Evolutionary conservation across 176 grass and related monocot genomes (phyloP).

Genomic region (Secale cereale): DNA sequence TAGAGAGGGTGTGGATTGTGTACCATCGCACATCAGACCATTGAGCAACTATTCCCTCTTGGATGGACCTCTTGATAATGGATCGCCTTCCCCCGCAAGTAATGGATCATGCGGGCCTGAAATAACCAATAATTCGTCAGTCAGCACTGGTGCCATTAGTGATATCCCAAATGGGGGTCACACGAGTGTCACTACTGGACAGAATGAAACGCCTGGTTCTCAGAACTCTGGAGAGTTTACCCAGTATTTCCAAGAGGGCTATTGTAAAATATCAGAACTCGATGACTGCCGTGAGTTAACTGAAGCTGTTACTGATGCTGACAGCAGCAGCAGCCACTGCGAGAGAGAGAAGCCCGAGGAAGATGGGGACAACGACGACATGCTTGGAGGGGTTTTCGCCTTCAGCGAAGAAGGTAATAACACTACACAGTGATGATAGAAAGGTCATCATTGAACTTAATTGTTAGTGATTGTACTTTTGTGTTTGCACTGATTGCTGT

Average conservation of each 20-base stretch:
- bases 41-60: conserved; percentile 44
- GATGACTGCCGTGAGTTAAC: conserved; percentile 99
- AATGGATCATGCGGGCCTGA: conserved; percentile 18
- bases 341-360: conserved; percentile 99
- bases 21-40: conserved; percentile 14
- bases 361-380: conserved; percentile 94
- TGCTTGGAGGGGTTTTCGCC: conserved; percentile 95
- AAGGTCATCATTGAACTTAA: not conserved
- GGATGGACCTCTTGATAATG: conserved; percentile 47
- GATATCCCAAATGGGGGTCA: conserved; percentile 41
- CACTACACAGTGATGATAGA: not conserved
- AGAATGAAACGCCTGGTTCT: conserved; percentile 56
- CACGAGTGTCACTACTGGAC: conserved; percentile 39
- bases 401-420: conserved; percentile 96
- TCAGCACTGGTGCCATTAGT: conserved; percentile 29
- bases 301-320: conserved; percentile 99
- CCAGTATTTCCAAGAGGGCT: conserved; percentile 99
- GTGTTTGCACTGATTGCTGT: conserved; percentile 21
- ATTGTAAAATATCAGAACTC: conserved; percentile 99
- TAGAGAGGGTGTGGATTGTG: conserved; percentile 7
- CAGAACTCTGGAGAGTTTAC: conserved; percentile 71
- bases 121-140: conserved; percentile 36
- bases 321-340: conserved; percentile 99
- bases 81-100: conserved; percentile 30
- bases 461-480: not conserved